phyloP scores from a whole-genome alignment of 2,329 filamentous ascomycete genomes.

The Scedosporium aurantiacum region DNA sequence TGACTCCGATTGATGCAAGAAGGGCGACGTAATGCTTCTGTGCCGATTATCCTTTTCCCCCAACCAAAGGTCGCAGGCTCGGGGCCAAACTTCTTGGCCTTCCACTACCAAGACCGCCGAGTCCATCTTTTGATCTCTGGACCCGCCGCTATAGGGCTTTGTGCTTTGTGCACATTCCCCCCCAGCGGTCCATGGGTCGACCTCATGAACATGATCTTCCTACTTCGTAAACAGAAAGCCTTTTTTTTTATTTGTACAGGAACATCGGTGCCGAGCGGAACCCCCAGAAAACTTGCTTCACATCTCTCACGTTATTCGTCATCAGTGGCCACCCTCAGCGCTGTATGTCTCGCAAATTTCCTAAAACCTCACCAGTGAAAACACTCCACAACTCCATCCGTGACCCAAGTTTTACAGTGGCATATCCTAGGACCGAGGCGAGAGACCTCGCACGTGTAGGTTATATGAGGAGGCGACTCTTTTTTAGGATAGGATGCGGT shows the following conservation, averaged over 20 bases:
- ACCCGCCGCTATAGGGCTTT: neutral
- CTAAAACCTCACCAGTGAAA: neutral
- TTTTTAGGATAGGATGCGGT: neutral
- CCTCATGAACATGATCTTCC: neutral
- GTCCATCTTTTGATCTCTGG: neutral
- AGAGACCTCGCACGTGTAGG: neutral
- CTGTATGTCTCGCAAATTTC: neutral
- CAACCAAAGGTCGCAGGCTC: neutral
- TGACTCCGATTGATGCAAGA: neutral
- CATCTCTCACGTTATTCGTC: neutral
- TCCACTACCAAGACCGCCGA: neutral
- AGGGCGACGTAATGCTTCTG: slow-evolving; percentile 3
- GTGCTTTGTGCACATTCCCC: neutral
- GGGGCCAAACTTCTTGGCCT: neutral
- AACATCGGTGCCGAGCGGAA: neutral
- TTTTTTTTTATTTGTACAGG: neutral
- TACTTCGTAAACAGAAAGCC: too few relatives aligned
- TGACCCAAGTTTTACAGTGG: neutral
- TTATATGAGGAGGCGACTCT: neutral
- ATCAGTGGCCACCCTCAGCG: neutral
- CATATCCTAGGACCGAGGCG: neutral
- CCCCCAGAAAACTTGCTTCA: neutral
- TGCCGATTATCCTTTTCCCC: slow-evolving; percentile 4
- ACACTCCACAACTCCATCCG: neutral
- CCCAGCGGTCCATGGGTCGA: neutral